Conservation (phyloP, 306 rosid species). For the Lathyrus oleraceus region DNA sequence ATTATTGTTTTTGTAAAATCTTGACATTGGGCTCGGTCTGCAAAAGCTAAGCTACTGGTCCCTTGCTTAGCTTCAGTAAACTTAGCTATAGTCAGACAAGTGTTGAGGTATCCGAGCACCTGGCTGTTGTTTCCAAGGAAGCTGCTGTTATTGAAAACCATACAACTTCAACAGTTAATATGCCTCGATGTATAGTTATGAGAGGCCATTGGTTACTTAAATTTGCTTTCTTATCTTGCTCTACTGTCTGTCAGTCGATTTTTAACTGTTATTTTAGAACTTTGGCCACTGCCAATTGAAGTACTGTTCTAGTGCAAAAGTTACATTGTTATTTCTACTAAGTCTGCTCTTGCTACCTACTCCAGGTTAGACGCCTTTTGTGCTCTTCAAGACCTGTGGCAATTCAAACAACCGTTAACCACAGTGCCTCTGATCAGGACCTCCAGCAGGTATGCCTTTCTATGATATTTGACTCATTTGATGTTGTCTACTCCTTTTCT, state of each 20-base stretch:
- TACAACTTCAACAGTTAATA: not conserved
- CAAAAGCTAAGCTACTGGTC: too few relatives aligned
- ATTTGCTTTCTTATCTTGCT: slow-evolving; percentile 25
- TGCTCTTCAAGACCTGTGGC: slow-evolving; percentile 98
- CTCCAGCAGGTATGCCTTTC: slow-evolving; percentile 80
- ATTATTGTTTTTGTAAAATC: too few relatives aligned
- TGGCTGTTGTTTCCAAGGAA: too few relatives aligned
- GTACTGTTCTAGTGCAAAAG: slow-evolving; percentile 25
- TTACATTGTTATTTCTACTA: slow-evolving; percentile 1
- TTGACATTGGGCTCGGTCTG: too few relatives aligned
- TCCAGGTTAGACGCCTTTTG: slow-evolving; percentile 88
- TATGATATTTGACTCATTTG: slow-evolving; percentile 19
- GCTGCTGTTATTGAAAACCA: not conserved
- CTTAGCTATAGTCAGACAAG: too few relatives aligned
- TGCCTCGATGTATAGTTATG: slow-evolving; percentile 14
- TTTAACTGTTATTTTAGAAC: slow-evolving; percentile 12
- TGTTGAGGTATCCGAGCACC: too few relatives aligned
- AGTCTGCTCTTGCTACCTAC: slow-evolving; percentile 35
- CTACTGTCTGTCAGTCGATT: slow-evolving; percentile 1
- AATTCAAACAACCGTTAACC: slow-evolving; percentile 85
- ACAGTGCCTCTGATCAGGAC: slow-evolving; percentile 93
- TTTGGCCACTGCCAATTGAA: slow-evolving; percentile 23
- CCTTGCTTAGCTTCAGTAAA: too few relatives aligned
- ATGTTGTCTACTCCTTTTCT: slow-evolving; percentile 18
- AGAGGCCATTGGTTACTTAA: slow-evolving; percentile 3